phyloP scores from a whole-genome alignment of 495 filamentous ascomycete genomes.

The Chlorociboria aeruginascens region DNA sequence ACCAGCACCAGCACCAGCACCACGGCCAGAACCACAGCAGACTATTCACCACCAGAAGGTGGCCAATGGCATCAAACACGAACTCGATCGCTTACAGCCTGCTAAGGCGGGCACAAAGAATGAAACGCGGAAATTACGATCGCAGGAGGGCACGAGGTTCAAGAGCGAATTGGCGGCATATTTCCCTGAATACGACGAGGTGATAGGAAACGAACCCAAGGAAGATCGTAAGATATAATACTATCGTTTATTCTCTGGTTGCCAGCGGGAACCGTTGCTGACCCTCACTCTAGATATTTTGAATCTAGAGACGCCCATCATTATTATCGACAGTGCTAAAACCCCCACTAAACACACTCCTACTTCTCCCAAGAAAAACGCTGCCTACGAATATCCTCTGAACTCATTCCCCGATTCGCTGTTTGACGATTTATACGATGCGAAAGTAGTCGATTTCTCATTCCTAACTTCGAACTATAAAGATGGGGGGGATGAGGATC shows the following conservation, averaged over 20 bases:
- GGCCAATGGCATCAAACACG: slow-evolving; percentile 38
- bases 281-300: slow-evolving; percentile 35
- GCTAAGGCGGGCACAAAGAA: slow-evolving; percentile 28
- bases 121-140: slow-evolving; percentile 41
- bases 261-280: slow-evolving; percentile 1
- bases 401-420: slow-evolving; percentile 33
- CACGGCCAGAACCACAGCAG: slow-evolving; percentile 9
- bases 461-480: slow-evolving; percentile 33
- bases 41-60: slow-evolving; percentile 19
- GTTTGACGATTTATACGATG: slow-evolving; percentile 37
- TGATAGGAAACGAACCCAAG: slow-evolving; percentile 69
- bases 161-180: slow-evolving; percentile 83
- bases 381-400: slow-evolving; percentile 24
- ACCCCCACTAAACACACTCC: slow-evolving; percentile 19
- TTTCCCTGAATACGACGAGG: slow-evolving; percentile 83
- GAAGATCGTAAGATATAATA: slow-evolving; percentile 50
- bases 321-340: slow-evolving; percentile 34
- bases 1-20: slow-evolving; percentile 1
- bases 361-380: slow-evolving; percentile 17
- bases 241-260: background rate
- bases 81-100: slow-evolving; percentile 32
- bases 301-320: slow-evolving; percentile 47
- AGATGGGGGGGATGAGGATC: slow-evolving; percentile 40
- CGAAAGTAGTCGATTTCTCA: slow-evolving; percentile 42
- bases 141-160: slow-evolving; percentile 46